Evolutionary conservation across 306 rosid species (phyloP).

Genomic region (Begonia loranthoides): DNA sequence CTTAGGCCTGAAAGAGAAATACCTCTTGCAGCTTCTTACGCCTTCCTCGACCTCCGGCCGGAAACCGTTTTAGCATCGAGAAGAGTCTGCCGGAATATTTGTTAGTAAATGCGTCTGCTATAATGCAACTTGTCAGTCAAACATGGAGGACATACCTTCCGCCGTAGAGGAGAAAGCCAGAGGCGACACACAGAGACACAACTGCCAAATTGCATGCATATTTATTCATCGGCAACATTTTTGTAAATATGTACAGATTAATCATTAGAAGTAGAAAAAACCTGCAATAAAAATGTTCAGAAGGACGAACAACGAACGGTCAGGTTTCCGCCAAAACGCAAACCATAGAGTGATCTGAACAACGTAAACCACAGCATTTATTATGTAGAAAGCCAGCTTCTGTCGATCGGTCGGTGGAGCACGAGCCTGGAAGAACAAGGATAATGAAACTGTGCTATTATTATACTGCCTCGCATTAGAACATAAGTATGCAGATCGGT

Average conservation of each 20-base stretch:
- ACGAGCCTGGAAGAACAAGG: conserved; percentile 52
- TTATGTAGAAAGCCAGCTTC: conserved; percentile 68
- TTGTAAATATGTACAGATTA: no score
- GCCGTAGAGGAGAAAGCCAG: conserved; percentile 92
- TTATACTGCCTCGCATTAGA: no score
- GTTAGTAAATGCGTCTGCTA: background rate
- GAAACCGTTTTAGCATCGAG: conserved; percentile 94
- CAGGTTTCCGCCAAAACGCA: conserved; percentile 81
- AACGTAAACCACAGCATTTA: conserved; percentile 76
- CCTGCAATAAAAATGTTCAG: conserved; percentile 94
- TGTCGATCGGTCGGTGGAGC: conserved; percentile 84
- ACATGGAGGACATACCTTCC: conserved; percentile 50
- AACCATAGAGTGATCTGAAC: conserved; percentile 84
- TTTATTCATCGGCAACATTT: no score
- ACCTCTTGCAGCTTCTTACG: conserved; percentile 99
- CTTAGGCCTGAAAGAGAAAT: conserved; percentile 7
- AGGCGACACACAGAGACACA: conserved; percentile 91
- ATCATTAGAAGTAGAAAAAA: conserved; percentile 14
- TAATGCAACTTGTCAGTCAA: background rate
- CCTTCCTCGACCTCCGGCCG: conserved; percentile 87
- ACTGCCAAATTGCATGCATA: conserved; percentile 27
- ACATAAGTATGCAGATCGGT: no score
- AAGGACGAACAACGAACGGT: conserved; percentile 31
- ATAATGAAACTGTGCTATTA: no score
- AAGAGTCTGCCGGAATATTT: conserved; percentile 51